phyloP scores from a whole-genome alignment of 495 filamentous ascomycete genomes.

The Staphylotrichum longicolle region DNA sequence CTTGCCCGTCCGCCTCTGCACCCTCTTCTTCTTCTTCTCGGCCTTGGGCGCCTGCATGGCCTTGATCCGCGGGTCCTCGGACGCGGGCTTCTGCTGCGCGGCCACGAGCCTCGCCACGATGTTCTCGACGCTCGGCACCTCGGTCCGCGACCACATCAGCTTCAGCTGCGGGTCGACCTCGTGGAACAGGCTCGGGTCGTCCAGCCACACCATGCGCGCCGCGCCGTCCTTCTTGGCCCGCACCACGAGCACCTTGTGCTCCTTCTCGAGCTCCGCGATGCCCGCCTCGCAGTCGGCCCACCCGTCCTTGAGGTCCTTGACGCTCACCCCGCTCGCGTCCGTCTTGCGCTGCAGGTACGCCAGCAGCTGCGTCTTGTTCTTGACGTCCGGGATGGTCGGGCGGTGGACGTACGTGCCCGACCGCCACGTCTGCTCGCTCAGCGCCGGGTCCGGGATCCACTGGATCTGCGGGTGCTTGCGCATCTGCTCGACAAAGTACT shows the following conservation, averaged over 20 bases:
- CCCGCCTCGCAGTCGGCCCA: conserved; percentile 80
- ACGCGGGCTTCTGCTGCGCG: conserved; percentile 73
- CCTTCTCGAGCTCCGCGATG: conserved; percentile 72
- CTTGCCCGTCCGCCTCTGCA: conserved; percentile 69
- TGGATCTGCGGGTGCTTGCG: conserved; percentile 66
- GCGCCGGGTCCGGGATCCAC: conserved; percentile 59
- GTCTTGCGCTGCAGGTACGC: conserved; percentile 74
- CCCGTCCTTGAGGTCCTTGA: conserved; percentile 90
- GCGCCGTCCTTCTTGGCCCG: conserved; percentile 91
- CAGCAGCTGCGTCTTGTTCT: conserved; percentile 68
- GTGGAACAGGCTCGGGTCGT: conserved; percentile 74
- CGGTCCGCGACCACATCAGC: conserved; percentile 75
- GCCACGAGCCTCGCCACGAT: conserved; percentile 72
- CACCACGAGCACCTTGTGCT: conserved; percentile 76
- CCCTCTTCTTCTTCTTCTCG: conserved; percentile 68
- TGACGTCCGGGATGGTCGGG: conserved; percentile 74
- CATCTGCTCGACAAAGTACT: conserved; percentile 47
- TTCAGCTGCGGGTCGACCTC: conserved; percentile 79
- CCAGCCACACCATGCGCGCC: conserved; percentile 81
- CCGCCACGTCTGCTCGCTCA: conserved; percentile 53
- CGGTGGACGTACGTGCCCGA: conserved; percentile 72
- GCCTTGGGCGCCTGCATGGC: conserved; percentile 58
- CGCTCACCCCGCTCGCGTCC: conserved; percentile 74
- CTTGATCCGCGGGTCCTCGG: conserved; percentile 64
- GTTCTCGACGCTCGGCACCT: conserved; percentile 69